A percentile compares a stretch with the other conserved stretches of the same genome.
Conservation (phyloP, 257 asterid genomes). For the Penstemon eatonii region DNA sequence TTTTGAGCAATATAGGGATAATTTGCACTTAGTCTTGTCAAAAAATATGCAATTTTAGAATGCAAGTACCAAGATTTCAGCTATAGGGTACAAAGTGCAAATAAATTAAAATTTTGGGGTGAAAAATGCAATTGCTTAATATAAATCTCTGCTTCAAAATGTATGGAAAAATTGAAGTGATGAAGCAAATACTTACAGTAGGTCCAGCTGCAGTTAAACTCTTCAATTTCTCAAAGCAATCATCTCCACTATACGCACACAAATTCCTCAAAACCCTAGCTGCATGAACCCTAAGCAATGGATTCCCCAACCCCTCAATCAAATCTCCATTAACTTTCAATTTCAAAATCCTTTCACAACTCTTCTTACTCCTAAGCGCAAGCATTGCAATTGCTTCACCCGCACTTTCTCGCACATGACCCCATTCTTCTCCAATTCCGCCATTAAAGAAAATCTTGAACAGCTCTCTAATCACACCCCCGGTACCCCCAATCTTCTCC, state of each 20-base stretch:
- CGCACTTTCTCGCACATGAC: conserved; percentile 61
- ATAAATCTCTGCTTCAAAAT: too few relatives aligned
- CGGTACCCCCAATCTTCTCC: conserved; percentile 79
- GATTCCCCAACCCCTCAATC: conserved; percentile 53
- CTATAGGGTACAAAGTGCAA: too few relatives aligned
- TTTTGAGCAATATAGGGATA: too few relatives aligned
- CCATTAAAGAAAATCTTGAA: conserved; percentile 61
- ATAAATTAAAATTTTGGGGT: too few relatives aligned
- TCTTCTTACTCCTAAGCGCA: conserved; percentile 56
- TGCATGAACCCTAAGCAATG: conserved; percentile 56
- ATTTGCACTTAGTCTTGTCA: too few relatives aligned
- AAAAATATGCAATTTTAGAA: too few relatives aligned
- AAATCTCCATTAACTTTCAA: conserved; percentile 45
- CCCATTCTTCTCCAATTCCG: conserved; percentile 28
- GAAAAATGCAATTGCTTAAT: too few relatives aligned
- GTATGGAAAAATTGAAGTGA: too few relatives aligned
- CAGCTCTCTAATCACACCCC: conserved; percentile 71
- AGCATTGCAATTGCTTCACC: conserved; percentile 91
- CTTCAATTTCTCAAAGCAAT: conserved; percentile 47
- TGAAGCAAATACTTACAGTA: conserved; percentile 41
- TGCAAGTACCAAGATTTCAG: too few relatives aligned
- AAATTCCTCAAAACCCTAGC: conserved; percentile 76
- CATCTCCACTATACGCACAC: conserved; percentile 61
- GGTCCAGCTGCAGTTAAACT: conserved; percentile 65
- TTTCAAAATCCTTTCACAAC: conserved; percentile 54